phyloP scores from a whole-genome alignment of 768 basidiomycete species.

The Xerocomellus intermedius region DNA sequence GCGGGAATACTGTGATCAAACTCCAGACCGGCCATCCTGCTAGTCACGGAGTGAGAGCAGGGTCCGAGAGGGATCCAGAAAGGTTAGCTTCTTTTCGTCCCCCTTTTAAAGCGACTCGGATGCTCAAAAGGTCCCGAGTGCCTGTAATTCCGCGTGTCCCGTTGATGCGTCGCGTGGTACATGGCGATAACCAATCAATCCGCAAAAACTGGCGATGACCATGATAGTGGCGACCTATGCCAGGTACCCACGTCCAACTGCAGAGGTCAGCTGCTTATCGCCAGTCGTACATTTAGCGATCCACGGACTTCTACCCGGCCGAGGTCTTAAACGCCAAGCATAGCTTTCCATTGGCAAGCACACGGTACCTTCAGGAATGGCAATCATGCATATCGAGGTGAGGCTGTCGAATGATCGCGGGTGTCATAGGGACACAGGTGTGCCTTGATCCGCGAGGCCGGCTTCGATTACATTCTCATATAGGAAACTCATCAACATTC shows the following conservation, averaged over 20 bases:
- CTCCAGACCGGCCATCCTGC: constrained; percentile 11
- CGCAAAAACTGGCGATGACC: not conserved
- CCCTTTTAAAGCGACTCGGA: constrained; percentile 7
- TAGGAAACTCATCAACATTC: not conserved
- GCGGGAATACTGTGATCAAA: constrained; percentile 9
- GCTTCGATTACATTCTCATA: not conserved
- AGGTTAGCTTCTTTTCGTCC: not conserved
- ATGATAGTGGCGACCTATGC: no score
- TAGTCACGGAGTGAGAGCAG: not conserved
- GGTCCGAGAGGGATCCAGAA: not conserved
- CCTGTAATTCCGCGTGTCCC: not conserved
- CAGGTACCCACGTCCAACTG: no score
- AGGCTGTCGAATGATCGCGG: not conserved
- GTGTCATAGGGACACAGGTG: not conserved
- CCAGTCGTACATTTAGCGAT: not conserved
- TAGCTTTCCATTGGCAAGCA: no score
- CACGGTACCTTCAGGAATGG: not conserved
- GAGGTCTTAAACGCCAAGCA: not conserved
- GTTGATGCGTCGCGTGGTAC: not conserved
- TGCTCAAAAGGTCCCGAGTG: not conserved
- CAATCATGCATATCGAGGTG: not conserved
- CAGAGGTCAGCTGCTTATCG: not conserved
- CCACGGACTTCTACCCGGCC: no score
- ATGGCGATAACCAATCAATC: not conserved
- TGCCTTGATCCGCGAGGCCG: not conserved